Percentiles rank a stretch among this genome's conserved stretches.
Evolutionary conservation across 805 yeast genomes (phyloP).

Genomic region (Peterozyma toletana): DNA sequence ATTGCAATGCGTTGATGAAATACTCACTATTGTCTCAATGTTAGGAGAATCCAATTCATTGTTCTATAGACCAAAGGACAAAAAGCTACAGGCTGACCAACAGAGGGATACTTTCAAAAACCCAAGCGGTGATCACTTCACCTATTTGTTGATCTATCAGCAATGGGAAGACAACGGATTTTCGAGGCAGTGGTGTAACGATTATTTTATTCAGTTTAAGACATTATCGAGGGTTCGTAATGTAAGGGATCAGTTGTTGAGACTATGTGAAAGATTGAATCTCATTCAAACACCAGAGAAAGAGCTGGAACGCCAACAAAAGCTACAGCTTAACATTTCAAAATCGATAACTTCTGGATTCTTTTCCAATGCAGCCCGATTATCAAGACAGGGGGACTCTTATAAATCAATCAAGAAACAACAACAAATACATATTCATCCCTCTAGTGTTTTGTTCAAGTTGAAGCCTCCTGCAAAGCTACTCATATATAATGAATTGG

Average conservation of each 20-base stretch:
- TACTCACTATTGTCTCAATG: constrained; percentile 75
- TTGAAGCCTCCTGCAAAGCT: constrained; percentile 67
- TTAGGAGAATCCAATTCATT: constrained; percentile 69
- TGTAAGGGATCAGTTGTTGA: constrained; percentile 61
- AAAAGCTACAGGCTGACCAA: constrained; percentile 58
- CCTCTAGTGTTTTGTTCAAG: constrained; percentile 66
- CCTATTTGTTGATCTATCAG: constrained; percentile 67
- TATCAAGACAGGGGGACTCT: constrained; percentile 58
- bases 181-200: constrained; percentile 78
- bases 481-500: constrained; percentile 75
- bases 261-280: constrained; percentile 50
- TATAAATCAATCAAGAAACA: constrained; percentile 61
- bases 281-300: constrained; percentile 25
- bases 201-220: constrained; percentile 72
- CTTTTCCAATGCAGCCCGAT: constrained; percentile 57
- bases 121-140: constrained; percentile 70
- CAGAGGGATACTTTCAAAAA: constrained; percentile 48
- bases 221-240: constrained; percentile 63
- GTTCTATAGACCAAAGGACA: constrained; percentile 65
- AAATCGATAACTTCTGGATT: constrained; percentile 61
- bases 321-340: constrained; percentile 28
- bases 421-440: constrained; percentile 76
- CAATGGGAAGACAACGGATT: constrained; percentile 66
- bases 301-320: constrained; percentile 13
- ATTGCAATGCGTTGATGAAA: constrained; percentile 56